Evolutionary conservation across 73 alveolate species (phyloP), one percentile per base, ranked within the genome.

Genomic region (Effrenium voratum): DNA sequence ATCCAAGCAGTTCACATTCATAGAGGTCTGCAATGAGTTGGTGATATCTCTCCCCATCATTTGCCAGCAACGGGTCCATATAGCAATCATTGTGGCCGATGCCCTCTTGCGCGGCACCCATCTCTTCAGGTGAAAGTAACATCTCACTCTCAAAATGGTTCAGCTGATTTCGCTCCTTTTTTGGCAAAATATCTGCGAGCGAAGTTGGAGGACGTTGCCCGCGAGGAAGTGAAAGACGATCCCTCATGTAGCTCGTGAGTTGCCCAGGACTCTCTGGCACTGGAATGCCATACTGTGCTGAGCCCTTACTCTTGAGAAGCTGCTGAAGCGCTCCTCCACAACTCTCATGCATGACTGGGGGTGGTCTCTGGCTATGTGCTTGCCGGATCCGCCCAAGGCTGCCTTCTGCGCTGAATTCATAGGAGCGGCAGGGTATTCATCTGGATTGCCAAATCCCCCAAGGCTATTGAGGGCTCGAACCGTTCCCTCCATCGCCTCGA

Each of bases 291-390:
- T 30, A 6, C 2, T 70, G 38, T 10, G 49, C n/a, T 16, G 81
- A 34, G 47, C 81, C 81, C 81, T 46, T 70, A 34, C 40, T 75
- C 49, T 8, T 16, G 47, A 70, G 82, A 44, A 70, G 82, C 82
- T 70, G 82, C 50, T 46, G 81, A n/a, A 70, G 81, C 81, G 81
- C 81, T 70, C 47, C 81, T 46, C 36, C 47, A 43, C 47, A 46
- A 3, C n/a, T 12, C 5, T 0, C 0, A 12, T 70, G 32, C 46
- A 34, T 32, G 32, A 46, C 49, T 26, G 82, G 82, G 34, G 82
- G 82, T 1, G 82, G 82, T 8, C 82, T 34, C 47, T 34, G 46
- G 24, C 12, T 10, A 36, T 34, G 28, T 4, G 8, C 8, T 0
- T 1, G 28, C 49, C 46, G n/a, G 5, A 70, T 46, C 82, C 82